Percentiles rank a stretch among this genome's conserved stretches.
Evolutionary conservation across 805 yeast species (phyloP).

Genomic region (Sporopachydermia lactativora): DNA sequence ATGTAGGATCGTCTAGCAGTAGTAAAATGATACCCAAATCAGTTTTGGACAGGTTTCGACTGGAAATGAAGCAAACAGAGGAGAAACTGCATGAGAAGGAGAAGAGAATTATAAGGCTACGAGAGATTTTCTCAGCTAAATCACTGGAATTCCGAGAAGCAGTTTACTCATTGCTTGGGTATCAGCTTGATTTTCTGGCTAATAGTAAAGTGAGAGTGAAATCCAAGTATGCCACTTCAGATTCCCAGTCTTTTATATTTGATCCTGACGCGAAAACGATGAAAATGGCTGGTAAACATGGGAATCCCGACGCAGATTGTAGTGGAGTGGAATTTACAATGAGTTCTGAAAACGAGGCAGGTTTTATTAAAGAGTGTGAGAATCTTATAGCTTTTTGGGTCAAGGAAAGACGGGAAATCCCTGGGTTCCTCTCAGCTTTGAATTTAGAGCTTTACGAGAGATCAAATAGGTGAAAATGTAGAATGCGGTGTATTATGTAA

Average conservation of each 20-base stretch:
- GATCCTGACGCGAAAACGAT: constrained; percentile 42
- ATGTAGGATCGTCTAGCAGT: constrained; percentile 8
- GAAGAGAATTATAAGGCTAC: constrained; percentile 37
- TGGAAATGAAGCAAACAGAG: constrained; percentile 37
- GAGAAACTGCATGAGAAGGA: constrained; percentile 31
- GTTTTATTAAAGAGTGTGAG: constrained; percentile 24
- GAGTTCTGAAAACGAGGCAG: constrained; percentile 12
- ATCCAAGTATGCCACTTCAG: constrained; percentile 27
- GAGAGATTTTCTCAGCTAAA: constrained; percentile 44
- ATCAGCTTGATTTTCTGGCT: constrained; percentile 49
- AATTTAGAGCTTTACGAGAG: constrained; percentile 50
- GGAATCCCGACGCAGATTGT: constrained; percentile 21
- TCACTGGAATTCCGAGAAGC: constrained; percentile 60
- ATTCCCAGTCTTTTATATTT: constrained; percentile 33
- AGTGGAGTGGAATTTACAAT: constrained; percentile 5
- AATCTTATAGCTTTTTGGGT: constrained; percentile 55
- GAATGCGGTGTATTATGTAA: too few species aligned
- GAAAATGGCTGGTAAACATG: constrained; percentile 27
- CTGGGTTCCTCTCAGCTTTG: constrained; percentile 66
- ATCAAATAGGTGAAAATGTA: constrained; percentile 8
- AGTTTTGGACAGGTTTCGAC: constrained; percentile 45
- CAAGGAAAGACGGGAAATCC: constrained; percentile 49
- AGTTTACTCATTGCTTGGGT: constrained; percentile 58
- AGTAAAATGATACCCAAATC: constrained; percentile 38
- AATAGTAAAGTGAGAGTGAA: constrained; percentile 41